These are phyloP conservation scores for Fragilariopsis cylindrus DNA, from an alignment of 108 stramenopile genomes.

Conservation along the genomic window DNA sequence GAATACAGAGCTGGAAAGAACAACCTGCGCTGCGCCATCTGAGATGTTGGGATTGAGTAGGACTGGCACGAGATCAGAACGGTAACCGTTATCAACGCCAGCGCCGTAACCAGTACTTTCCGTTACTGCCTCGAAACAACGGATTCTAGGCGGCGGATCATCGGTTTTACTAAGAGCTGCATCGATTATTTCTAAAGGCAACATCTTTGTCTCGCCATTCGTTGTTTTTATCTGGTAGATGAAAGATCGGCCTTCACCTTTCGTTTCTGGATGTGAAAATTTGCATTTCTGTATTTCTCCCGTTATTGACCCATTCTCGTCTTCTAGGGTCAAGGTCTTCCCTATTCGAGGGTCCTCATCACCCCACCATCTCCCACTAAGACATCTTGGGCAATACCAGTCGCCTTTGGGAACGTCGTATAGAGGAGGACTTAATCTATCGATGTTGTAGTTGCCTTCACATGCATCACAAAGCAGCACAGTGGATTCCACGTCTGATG, in stretches of 20 bases:
- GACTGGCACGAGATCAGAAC: slow-evolving; percentile 69
- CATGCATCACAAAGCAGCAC: slow-evolving; percentile 88
- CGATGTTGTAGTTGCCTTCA: slow-evolving; percentile 91
- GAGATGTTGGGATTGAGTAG: slow-evolving; percentile 72
- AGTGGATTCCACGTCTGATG: slow-evolving; percentile 64
- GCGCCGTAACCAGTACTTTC: slow-evolving; percentile 79
- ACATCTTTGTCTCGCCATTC: slow-evolving; percentile 46
- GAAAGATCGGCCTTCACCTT: slow-evolving; percentile 36
- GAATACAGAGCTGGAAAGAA: slow-evolving; percentile 70
- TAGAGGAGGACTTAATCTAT: slow-evolving; percentile 72
- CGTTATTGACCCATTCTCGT: background rate
- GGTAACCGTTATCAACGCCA: slow-evolving; percentile 55
- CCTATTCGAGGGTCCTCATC: slow-evolving; percentile 81
- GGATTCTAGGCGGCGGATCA: slow-evolving; percentile 53
- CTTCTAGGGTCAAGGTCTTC: slow-evolving; percentile 37
- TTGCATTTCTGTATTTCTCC: slow-evolving; percentile 25
- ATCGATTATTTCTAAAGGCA: slow-evolving; percentile 64
- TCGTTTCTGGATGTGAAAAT: slow-evolving; percentile 33
- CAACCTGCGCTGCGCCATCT: slow-evolving; percentile 77
- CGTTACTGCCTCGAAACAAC: slow-evolving; percentile 69
- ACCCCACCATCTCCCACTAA: slow-evolving; percentile 76
- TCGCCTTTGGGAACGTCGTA: slow-evolving; percentile 77
- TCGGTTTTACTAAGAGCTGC: slow-evolving; percentile 43
- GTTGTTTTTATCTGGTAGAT: slow-evolving; percentile 52
- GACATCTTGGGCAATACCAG: slow-evolving; percentile 88